These are phyloP conservation scores for Sporothrix mexicana DNA, from an alignment of 2,329 filamentous ascomycete genomes.

Conservation along the genomic window DNA sequence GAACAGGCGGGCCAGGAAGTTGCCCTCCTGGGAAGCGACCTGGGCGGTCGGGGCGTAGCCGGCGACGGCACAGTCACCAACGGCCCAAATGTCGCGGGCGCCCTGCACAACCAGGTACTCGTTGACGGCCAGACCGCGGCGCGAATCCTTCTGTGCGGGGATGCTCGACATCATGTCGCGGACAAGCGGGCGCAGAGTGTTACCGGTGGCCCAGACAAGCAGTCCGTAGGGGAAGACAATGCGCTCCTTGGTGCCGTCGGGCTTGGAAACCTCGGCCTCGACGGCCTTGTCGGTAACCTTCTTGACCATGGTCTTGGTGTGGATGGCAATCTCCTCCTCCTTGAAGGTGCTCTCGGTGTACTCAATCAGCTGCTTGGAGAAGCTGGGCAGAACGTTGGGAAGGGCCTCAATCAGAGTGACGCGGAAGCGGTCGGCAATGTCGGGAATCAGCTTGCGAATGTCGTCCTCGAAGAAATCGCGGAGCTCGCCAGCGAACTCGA, in stretches of 20 bases:
- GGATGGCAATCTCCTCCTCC: conserved; percentile 96
- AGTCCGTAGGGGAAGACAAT: conserved; percentile 91
- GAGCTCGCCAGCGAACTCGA: conserved; percentile 97
- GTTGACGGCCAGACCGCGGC: conserved; percentile 93
- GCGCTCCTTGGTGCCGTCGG: conserved; percentile 82
- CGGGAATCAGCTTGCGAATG: conserved; percentile 96
- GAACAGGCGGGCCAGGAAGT: conserved; percentile 92
- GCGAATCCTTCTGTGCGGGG: conserved; percentile 91
- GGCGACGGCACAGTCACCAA: conserved; percentile 95
- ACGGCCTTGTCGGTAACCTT: conserved; percentile 91
- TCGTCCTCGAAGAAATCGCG: conserved; percentile 99
- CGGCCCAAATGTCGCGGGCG: conserved; percentile 95
- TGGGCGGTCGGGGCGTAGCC: conserved; percentile 98
- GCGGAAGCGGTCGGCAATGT: conserved; percentile 93
- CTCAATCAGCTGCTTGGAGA: conserved; percentile 98
- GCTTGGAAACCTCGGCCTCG: conserved; percentile 81
- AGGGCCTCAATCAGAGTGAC: conserved; percentile 97
- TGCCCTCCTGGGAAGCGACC: conserved; percentile 93
- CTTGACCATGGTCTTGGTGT: conserved; percentile 99
- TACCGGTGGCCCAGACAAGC: conserved; percentile 97
- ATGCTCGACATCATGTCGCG: conserved; percentile 92
- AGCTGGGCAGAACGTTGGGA: conserved; percentile 94
- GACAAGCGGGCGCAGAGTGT: conserved; percentile 86
- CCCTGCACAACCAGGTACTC: conserved; percentile 99
- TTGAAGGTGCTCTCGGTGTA: conserved; percentile 99